Conservation (phyloP, 2,329 filamentous ascomycete species). For the Emydomyces testavorans region DNA sequence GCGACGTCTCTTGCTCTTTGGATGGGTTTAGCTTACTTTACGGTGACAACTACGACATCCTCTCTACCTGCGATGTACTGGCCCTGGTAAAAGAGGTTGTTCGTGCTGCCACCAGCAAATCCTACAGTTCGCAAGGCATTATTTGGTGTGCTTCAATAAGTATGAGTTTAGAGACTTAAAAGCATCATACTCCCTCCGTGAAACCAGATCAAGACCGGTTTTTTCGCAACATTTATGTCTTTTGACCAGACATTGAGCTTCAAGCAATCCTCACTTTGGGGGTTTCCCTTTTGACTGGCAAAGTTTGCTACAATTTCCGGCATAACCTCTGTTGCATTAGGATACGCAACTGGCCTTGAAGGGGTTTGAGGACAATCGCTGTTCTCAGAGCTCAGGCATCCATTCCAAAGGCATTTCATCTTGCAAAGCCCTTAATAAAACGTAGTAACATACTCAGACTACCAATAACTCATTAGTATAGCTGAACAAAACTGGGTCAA, state of each 20-base stretch:
- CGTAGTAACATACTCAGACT: no score
- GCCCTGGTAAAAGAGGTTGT: conserved; percentile 6
- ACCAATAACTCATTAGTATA: no score
- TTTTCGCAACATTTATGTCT: not conserved
- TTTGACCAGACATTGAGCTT: conserved; percentile 12
- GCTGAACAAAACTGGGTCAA: no score
- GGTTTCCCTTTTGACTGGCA: conserved; percentile 9
- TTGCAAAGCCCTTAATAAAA: no score
- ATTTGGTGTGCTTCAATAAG: no score
- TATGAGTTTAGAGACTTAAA: not conserved
- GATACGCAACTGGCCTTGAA: conserved; percentile 6
- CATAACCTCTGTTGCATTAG: conserved; percentile 9
- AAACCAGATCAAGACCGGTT: conserved; percentile 11
- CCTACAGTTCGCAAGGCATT: no score
- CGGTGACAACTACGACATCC: conserved; percentile 11
- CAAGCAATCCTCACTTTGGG: conserved; percentile 11
- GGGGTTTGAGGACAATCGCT: conserved; percentile 4
- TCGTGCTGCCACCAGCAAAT: conserved; percentile 21
- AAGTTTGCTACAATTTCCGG: conserved; percentile 9
- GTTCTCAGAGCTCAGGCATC: not conserved
- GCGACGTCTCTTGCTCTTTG: not conserved
- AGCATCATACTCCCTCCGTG: conserved; percentile 8
- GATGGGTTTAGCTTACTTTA: conserved; percentile 37
- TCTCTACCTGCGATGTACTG: conserved; percentile 8
- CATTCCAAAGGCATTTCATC: no score